Evolutionary conservation across 202 grass and related monocot genomes (phyloP).

Genomic region (Bolboschoenoplectus hybrid): DNA sequence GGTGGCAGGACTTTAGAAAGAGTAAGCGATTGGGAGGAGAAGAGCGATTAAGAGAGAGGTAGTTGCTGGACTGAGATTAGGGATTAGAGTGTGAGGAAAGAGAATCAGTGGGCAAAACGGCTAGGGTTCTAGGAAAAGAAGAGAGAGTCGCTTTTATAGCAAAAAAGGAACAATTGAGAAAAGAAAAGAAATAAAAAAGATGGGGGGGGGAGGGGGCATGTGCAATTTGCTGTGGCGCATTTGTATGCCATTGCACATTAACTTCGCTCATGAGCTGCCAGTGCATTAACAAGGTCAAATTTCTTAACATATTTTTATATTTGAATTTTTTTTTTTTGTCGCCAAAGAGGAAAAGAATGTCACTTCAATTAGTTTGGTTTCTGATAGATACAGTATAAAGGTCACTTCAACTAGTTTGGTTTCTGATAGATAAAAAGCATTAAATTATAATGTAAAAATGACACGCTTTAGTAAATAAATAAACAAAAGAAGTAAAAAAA

Average conservation of each 20-base stretch:
- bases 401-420: not conserved
- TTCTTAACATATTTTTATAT: not conserved
- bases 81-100: not conserved
- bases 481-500: not conserved
- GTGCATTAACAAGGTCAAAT: not conserved
- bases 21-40: not conserved
- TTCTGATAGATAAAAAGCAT: not conserved
- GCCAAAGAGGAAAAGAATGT: not conserved
- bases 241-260: not conserved
- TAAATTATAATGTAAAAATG: not conserved
- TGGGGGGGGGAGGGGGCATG: too few relatives aligned
- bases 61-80: not conserved
- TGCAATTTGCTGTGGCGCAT: not conserved
- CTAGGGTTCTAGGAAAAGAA: not conserved
- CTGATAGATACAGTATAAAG: too few relatives aligned
- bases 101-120: not conserved
- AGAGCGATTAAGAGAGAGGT: not conserved
- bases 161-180: conserved; percentile 5
- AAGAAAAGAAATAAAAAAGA: not conserved
- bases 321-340: not conserved
- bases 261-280: not conserved
- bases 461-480: not conserved
- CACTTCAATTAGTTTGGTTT: not conserved
- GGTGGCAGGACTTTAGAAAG: not conserved
- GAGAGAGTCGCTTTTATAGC: not conserved